Base-by-base conservation (phyloP, 2,329 filamentous ascomycete species). In the Aureobasidium uvarum region DNA sequence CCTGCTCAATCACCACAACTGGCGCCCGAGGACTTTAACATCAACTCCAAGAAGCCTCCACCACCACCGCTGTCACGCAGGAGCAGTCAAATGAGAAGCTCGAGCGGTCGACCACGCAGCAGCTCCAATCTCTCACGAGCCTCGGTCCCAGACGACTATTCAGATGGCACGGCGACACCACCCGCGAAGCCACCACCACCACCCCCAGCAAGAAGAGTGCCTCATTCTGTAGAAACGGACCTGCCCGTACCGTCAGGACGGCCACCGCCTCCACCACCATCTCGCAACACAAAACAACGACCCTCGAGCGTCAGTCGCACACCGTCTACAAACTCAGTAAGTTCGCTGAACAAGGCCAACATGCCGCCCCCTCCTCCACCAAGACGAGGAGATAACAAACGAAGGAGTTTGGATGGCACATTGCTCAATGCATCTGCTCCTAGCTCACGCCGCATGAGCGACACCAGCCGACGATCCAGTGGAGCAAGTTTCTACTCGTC, bases 41-140 rank as follows among this genome's bases (percentile, higher is more conserved):
- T 13, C 7, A 74, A 76, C 46, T 70, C 75, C 20, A 80, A 78
- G 67, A 78, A 77, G 28, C 80, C 81, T 11, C 78, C 81, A 3
- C 72, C 73, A 11, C 81, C 81, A 25, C 82, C 83, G 23, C 68
- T 81, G 28, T 75, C 80, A 66, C 73, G 82, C 63, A 78, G 81
- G 56, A 80, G 80, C 64, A 81, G 80, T 66, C 80, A 81, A 65
- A 74, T 77, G 71, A 74, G 73, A 64, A 70, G 76, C 65, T 65
- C 66, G 18, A 66, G 65, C 25, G 62, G 66, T 11, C 60, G 72
- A 36, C 64, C 70, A 16, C 66, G 72, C 55, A 74, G 71, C 60
- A 64, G 64, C 14, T 73, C 72, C 13, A 72, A 71, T 51, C 56
- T 72, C 4, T 71, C 70, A 8, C 68, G 69, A 52, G 51, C 58